Percentiles rank a stretch among this genome's conserved stretches.
Evolutionary conservation across 2,329 filamentous ascomycete species (phyloP).

Genomic region (Nothophaeocryptopus gaeumannii): DNA sequence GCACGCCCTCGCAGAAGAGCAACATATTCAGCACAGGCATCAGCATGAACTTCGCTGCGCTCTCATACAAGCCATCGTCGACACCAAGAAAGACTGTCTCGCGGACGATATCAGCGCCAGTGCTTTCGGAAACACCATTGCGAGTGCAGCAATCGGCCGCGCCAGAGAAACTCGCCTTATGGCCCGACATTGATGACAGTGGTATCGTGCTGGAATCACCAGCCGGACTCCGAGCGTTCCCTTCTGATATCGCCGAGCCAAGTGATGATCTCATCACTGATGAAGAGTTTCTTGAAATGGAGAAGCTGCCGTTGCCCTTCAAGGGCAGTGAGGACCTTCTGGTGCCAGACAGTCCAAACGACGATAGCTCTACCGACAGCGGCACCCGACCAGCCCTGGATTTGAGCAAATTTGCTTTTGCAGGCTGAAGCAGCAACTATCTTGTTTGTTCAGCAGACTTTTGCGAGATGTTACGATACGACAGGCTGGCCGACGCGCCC

Average conservation of each 20-base stretch:
- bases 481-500: no score
- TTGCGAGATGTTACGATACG: neutral
- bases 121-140: constrained; percentile 6
- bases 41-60: constrained; percentile 21
- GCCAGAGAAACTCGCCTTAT: neutral
- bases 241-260: constrained; percentile 23
- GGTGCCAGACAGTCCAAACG: constrained; percentile 45
- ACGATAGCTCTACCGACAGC: constrained; percentile 36
- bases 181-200: constrained; percentile 12
- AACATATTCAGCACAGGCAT: constrained; percentile 28
- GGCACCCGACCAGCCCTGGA: constrained; percentile 37
- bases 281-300: constrained; percentile 27
- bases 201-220: constrained; percentile 15
- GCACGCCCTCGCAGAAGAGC: constrained; percentile 6
- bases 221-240: constrained; percentile 4
- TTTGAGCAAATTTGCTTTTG: constrained; percentile 41
- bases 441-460: constrained; percentile 1
- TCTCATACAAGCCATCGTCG: constrained; percentile 17
- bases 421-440: constrained; percentile 14
- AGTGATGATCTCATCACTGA: constrained; percentile 22
- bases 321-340: constrained; percentile 49
- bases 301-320: constrained; percentile 26
- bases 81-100: constrained; percentile 7
- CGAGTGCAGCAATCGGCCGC: neutral
- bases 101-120: constrained; percentile 16